Evolutionary conservation across 306 rosid species (phyloP), one percentile per base, ranked within the genome.

Genomic region (Chamaecrista fasciculata): DNA sequence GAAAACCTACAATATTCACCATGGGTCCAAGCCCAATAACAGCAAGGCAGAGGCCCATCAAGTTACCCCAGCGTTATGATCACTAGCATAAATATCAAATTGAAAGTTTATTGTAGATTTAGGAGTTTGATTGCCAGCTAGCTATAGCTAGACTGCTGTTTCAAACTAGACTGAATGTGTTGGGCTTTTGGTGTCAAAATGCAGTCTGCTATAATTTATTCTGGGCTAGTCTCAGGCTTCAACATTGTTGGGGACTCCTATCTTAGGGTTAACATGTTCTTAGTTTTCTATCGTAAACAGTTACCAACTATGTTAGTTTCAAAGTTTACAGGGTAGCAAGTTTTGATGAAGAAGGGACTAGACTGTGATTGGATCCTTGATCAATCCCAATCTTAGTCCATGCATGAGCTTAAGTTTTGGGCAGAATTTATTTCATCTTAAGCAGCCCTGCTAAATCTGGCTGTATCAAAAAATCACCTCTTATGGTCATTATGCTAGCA

Each of bases 161-260:
- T 66, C 6, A 36, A 25, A 75, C 12, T 31, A n/a, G n/a, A n/a
- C n/a, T 66, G 52, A 18, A 5, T 40, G 10, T 31, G 62, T 56
- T 57, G 16, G 67, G 77, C 7, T 43, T 14, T 31, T 37, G 20
- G 43, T 49, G 60, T 26, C 34, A 49, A 52, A 10, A 51, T 63
- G n/a, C 44, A 18, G 21, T 9, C 34, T 44, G 28, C n/a, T 51
- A 31, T 11, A n/a, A 29, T 19, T 19, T 39, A 21, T 58, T 37
- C 15, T 57, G 39, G 15, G 33, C 56, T 66, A 37, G 19, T n/a
- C 11, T 56, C 24, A 26, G 64, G 59, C 44, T 78, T 66, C 29
- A 5, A 11, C 44, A 66, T 63, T 62, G 40, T 56, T 59, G 50
- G 69, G 51, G 46, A 60, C 3, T 40, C 51, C 53, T 11, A 36